Evolutionary conservation across 192 early-diverging fungal species (phyloP).

Genomic region (Podila clonocystis): DNA sequence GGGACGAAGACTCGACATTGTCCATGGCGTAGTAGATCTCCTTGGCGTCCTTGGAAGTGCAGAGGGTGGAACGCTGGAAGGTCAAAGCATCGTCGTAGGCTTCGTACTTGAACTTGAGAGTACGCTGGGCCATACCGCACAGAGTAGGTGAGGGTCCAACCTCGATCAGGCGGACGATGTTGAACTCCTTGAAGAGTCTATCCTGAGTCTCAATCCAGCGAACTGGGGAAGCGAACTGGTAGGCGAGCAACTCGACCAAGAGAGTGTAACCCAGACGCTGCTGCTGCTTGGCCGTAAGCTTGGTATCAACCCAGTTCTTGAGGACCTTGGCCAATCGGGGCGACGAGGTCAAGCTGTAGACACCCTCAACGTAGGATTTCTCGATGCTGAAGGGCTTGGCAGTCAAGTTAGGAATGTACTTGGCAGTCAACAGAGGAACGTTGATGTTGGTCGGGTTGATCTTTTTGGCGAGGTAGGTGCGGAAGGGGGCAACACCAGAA

Average conservation of each 20-base stretch:
- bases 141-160: slow-evolving; percentile 91
- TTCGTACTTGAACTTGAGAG: slow-evolving; percentile 96
- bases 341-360: slow-evolving; percentile 77
- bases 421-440: slow-evolving; percentile 80
- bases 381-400: slow-evolving; percentile 86
- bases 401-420: slow-evolving; percentile 97
- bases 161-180: slow-evolving; percentile 90
- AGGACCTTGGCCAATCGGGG: slow-evolving; percentile 81
- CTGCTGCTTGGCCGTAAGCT: slow-evolving; percentile 76
- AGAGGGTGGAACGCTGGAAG: slow-evolving; percentile 88
- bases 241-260: slow-evolving; percentile 89
- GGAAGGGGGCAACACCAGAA: slow-evolving; percentile 93
- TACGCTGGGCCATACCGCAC: slow-evolving; percentile 92
- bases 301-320: slow-evolving; percentile 80
- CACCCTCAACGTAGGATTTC: slow-evolving; percentile 79
- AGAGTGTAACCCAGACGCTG: slow-evolving; percentile 89
- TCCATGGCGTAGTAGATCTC: slow-evolving; percentile 96
- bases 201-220: slow-evolving; percentile 97
- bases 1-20: slow-evolving; percentile 66
- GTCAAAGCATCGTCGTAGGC: slow-evolving; percentile 95
- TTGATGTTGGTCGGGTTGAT: slow-evolving; percentile 86
- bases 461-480: slow-evolving; percentile 85
- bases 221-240: slow-evolving; percentile 94
- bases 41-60: slow-evolving; percentile 88
- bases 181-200: slow-evolving; percentile 79